Evolutionary conservation across 2,329 filamentous ascomycete genomes (phyloP), one percentile per base, ranked within the genome.

Genomic region (Colletotrichum phormii): DNA sequence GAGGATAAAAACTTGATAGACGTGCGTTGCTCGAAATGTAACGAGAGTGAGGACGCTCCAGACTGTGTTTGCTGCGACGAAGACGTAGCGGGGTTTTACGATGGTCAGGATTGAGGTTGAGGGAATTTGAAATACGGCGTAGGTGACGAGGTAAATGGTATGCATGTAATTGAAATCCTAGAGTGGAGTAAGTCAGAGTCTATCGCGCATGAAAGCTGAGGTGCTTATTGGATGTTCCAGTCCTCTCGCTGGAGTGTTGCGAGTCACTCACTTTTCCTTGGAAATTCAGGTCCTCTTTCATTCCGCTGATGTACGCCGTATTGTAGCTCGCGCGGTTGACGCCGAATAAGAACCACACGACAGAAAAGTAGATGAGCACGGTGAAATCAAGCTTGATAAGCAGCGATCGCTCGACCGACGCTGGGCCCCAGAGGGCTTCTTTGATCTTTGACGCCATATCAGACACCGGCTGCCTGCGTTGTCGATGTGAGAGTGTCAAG

Each of bases 331-430:
- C 80, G 12, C 84, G 79, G 5, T 84, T 85, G 61, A 86, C 80
- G 33, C 84, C 84, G 67, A 86, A 86, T 4, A 86, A 77, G 63
- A 86, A 86, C 84, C 84, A 86, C n/a, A 86, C 82, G 13, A 85
- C 76, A 0, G 83, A 84, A 73, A 86, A 85, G 72, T 86, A 86
- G 0, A 82, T 81, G 24, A 85, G 78, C 7, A 85, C 77, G 0
- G 83, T 85, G 57, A 81, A 78, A 71, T 85, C 83, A 8, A 85
- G 80, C 76, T 83, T 84, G 49, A 81, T 79, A 35, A 84, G 77
- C 54, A 83, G 76, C 15, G 74, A 67, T 9, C 78, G 76, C 71
- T 79, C 66, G 46, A 70, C 49, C 5, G 76, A 76, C 26, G 76
- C 66, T 37, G 58, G 69, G 35, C 69, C 69, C 69, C 69, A 72